Evolutionary conservation across 2,329 filamentous ascomycete genomes (phyloP).

Genomic region (Trichoderma endophyticum): DNA sequence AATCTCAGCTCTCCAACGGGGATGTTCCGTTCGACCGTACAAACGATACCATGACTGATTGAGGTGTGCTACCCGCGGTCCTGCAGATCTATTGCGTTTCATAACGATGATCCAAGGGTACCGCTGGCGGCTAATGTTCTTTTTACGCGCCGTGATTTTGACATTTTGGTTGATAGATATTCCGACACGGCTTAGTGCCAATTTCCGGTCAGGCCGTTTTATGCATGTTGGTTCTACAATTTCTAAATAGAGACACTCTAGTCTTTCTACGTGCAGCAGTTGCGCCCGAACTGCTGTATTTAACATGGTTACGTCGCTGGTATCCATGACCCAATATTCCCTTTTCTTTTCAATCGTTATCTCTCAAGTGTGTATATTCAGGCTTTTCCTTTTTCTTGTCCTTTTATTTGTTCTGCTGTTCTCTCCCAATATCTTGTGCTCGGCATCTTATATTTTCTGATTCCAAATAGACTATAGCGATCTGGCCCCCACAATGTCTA

Average conservation of each 20-base stretch:
- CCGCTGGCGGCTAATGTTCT: neutral
- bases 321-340: neutral
- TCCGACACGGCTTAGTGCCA: neutral
- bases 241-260: neutral
- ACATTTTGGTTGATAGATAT: neutral
- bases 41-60: neutral
- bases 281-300: neutral
- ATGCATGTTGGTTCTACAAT: neutral
- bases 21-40: neutral
- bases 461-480: too few species aligned
- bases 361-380: neutral
- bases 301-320: neutral
- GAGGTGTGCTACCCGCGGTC: neutral
- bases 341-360: too few species aligned
- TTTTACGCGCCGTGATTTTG: neutral
- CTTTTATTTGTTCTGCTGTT: neutral
- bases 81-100: neutral
- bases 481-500: too few species aligned
- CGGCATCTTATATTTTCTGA: too few species aligned
- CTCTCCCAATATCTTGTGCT: too few species aligned
- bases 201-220: neutral
- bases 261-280: neutral
- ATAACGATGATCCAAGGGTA: neutral
- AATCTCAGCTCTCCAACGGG: neutral
- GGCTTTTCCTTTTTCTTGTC: too few species aligned